phyloP scores from a whole-genome alignment of 2,329 filamentous ascomycete genomes.

The Dactylonectria macrodidyma region DNA sequence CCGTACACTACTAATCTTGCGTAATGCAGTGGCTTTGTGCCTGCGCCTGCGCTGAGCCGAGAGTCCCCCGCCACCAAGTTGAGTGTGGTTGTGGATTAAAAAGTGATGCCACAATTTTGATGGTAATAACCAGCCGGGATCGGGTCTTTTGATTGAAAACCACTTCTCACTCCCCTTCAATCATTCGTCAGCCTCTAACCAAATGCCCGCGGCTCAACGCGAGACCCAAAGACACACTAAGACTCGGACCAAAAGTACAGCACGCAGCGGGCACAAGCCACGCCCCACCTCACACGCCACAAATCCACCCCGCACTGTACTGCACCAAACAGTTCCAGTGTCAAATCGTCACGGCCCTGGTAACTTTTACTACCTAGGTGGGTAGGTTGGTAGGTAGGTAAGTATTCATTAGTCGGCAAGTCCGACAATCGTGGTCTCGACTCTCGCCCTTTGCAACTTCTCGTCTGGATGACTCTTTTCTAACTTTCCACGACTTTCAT shows the following conservation, averaged over 20 bases:
- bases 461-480: neutral
- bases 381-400: neutral
- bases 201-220: neutral
- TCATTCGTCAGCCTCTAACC: neutral
- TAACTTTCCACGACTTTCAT: neutral
- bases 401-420: neutral
- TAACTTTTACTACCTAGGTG: neutral
- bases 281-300: slow-evolving; percentile 11
- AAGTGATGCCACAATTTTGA: too few relatives aligned
- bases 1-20: slow-evolving; percentile 8
- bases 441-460: neutral
- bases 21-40: neutral
- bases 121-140: too few relatives aligned
- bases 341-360: neutral
- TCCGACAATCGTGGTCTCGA: neutral
- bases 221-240: neutral
- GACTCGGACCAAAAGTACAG: neutral
- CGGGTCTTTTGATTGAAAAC: too few relatives aligned
- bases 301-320: slow-evolving; percentile 21
- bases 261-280: neutral
- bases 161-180: neutral
- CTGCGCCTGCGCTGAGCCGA: slow-evolving; percentile 3
- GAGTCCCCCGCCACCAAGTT: neutral
- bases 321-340: slow-evolving; percentile 9
- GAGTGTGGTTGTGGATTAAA: neutral